Base-by-base conservation (phyloP, 2,329 filamentous ascomycete genomes). In the Diaporthe ampelina region DNA sequence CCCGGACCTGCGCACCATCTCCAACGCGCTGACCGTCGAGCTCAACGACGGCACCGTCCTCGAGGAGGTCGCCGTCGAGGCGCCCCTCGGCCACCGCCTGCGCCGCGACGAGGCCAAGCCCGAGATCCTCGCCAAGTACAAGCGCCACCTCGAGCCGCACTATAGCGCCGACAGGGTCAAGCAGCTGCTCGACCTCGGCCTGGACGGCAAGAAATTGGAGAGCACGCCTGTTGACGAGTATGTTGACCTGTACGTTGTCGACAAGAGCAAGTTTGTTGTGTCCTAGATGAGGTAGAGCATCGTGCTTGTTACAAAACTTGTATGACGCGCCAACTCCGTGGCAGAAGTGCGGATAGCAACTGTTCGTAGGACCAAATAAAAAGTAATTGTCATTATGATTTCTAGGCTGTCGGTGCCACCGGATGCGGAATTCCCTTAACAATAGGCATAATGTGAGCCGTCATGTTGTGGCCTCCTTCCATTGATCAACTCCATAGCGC, bases 71-170 rank as follows among this genome's bases (percentile, higher is more conserved):
- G 93, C 94, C 65, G 94, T 99, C 72, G 95, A 98, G 88, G 96
- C 97, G 74, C 97, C 97, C 73, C 91, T 99, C 54, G 97, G 97
- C 80, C 97, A 99, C 88, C 93, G 93, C 78, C 89, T 97, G 81
- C 90, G 97, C 78, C 92, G 96, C 80, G 95, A 98, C 80, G 97
- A 99, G 90, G 97, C 97, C 79, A 98, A 98, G 91, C 97, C 97
- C 74, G 94, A 97, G 85, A 98, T 99, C 79, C 87, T 98, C 79
- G 92, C 91, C 84, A 99, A 99, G 90, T 99, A 95, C 88, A 93
- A 95, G 92, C 92, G 94, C 83, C 97, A 99, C 86, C 87, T 98
- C 69, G 90, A 90, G 80, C 94, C 94, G 71, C 96, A 98, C 87
- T 97, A 94, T 85, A 87, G 91, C 76, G 89, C 94, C 82, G 88